Evolutionary conservation across 2,329 filamentous ascomycete species (phyloP).

Genomic region (Botrytis porri): DNA sequence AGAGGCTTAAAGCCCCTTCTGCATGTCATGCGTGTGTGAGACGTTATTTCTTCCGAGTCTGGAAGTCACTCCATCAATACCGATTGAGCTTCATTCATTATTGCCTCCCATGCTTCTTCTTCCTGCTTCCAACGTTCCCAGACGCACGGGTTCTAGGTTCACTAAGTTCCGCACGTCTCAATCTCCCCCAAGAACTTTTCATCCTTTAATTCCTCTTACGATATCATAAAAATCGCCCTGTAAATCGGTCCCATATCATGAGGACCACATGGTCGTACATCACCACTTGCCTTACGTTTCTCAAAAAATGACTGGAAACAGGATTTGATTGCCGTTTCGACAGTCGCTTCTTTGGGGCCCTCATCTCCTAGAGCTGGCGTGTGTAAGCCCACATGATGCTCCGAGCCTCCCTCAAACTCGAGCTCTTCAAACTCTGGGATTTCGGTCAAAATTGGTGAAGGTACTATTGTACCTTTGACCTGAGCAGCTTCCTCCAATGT

Average conservation of each 20-base stretch:
- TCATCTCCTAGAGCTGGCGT: neutral
- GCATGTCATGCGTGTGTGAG: neutral
- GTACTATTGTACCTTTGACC: neutral
- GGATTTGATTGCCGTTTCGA: neutral
- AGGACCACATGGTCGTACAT: neutral
- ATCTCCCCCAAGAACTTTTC: neutral
- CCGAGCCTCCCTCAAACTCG: neutral
- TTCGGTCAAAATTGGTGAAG: neutral
- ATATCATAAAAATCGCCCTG: neutral
- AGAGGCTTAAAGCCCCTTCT: neutral
- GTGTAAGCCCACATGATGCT: neutral
- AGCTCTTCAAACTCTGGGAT: neutral
- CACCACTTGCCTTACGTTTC: neutral
- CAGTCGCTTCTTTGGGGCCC: neutral
- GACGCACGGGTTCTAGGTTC: neutral
- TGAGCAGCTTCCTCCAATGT: neutral
- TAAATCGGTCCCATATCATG: neutral
- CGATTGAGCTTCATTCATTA: neutral
- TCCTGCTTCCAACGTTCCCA: no score
- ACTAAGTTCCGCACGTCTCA: neutral
- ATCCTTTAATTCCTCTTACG: neutral
- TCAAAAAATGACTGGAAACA: neutral
- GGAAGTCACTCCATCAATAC: neutral
- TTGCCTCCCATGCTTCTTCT: no score
- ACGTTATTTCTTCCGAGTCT: neutral